Conservation (phyloP, 2,329 filamentous ascomycete genomes). For the Phaeomoniella chlamydospora region DNA sequence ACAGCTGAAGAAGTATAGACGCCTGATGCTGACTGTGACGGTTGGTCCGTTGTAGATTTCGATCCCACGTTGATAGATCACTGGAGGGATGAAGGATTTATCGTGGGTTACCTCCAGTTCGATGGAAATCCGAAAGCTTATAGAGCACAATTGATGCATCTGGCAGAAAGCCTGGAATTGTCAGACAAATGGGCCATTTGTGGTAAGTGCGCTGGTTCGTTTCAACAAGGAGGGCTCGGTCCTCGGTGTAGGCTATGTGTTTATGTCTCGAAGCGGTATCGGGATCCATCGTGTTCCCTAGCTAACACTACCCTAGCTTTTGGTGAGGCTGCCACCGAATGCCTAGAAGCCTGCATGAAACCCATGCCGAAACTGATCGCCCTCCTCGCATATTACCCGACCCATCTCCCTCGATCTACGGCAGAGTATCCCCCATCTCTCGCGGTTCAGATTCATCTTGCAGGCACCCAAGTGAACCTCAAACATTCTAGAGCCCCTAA, state of each 20-base stretch:
- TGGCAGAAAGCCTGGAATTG: conserved; percentile 39
- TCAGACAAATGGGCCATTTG: conserved; percentile 49
- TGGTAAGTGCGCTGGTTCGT: conserved; percentile 29
- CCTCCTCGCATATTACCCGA: conserved; percentile 50
- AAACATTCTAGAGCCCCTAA: conserved; percentile 20
- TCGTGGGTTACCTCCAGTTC: conserved; percentile 41
- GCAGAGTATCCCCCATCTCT: conserved; percentile 19
- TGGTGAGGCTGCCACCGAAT: conserved; percentile 45
- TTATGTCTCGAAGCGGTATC: neutral
- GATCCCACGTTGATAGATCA: conserved; percentile 37
- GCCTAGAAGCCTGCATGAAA: conserved; percentile 42
- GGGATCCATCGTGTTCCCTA: neutral
- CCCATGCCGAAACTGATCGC: conserved; percentile 43
- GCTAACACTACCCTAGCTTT: conserved; percentile 31
- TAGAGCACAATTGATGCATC: conserved; percentile 31
- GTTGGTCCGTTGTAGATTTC: conserved; percentile 26
- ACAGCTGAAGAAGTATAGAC: too few relatives aligned
- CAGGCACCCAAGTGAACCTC: conserved; percentile 23
- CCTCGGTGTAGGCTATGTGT: neutral
- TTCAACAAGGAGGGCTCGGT: too few relatives aligned
- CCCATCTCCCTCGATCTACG: conserved; percentile 36
- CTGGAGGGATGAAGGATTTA: conserved; percentile 48
- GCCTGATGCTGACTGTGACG: too few relatives aligned
- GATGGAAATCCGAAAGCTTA: conserved; percentile 36
- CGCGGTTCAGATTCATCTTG: conserved; percentile 43